phyloP scores from a whole-genome alignment of 1,284 basidiomycete genomes.

The Malassezia globosa region DNA sequence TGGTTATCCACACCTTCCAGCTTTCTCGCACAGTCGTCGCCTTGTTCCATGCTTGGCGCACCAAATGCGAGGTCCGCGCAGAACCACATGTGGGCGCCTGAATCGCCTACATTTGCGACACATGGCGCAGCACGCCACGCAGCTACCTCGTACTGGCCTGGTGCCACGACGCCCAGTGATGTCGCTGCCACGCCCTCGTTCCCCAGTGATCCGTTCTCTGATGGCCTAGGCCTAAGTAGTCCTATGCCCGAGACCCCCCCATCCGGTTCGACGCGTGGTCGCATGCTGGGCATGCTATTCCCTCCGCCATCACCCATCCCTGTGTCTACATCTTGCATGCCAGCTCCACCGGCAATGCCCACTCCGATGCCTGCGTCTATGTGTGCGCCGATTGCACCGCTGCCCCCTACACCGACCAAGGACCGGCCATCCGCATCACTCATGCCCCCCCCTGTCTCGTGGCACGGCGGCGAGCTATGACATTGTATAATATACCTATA shows the following conservation, averaged over 20 bases:
- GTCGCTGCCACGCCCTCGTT: constrained; percentile 4
- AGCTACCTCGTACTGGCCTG: no score
- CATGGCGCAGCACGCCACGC: no score
- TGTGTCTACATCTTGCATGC: no score
- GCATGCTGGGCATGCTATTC: neutral
- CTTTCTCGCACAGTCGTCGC: constrained; percentile 7
- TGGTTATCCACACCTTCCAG: constrained; percentile 11
- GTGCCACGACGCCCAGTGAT: neutral
- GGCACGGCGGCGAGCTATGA: no score
- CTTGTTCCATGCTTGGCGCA: neutral
- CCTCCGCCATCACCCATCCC: neutral
- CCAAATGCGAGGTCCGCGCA: constrained; percentile 1
- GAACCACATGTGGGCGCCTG: constrained; percentile 1
- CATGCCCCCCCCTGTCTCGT: neutral
- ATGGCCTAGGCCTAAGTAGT: constrained; percentile 3
- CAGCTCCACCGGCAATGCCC: no score
- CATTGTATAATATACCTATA: no score
- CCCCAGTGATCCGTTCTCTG: neutral
- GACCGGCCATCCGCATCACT: neutral
- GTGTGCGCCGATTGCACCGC: neutral
- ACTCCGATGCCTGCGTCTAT: neutral
- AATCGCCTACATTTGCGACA: no score
- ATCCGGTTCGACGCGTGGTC: neutral
- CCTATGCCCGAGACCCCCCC: constrained; percentile 7
- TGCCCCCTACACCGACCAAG: no score